Percentiles rank a stretch among this genome's conserved stretches.
phyloP scores from a whole-genome alignment of 1,284 basidiomycete species.

The Lignosus rhinocerotis region DNA sequence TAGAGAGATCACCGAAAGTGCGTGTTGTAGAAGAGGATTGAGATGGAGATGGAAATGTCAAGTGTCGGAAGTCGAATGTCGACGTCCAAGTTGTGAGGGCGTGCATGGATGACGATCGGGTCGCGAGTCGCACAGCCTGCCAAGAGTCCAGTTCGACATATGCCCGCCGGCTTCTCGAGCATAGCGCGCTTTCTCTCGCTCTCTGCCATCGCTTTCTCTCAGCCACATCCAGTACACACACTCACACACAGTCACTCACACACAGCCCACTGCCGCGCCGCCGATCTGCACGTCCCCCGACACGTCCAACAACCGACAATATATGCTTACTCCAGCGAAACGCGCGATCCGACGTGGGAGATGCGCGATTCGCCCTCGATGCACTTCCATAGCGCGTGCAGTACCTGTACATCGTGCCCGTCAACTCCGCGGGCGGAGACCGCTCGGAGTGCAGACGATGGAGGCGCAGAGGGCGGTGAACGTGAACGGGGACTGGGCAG shows the following conservation, averaged over 20 bases:
- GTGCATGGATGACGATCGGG: conserved; percentile 4
- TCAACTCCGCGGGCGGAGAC: neutral
- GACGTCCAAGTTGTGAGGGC: neutral
- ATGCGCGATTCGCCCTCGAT: no score
- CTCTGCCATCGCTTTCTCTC: no score
- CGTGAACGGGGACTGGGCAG: neutral
- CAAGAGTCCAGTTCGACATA: neutral
- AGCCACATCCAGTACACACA: no score
- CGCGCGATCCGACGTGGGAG: no score
- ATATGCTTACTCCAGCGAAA: no score
- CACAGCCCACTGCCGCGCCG: neutral
- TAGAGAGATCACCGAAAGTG: conserved; percentile 20
- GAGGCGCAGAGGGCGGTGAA: neutral
- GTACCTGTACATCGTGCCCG: no score
- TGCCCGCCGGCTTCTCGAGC: neutral
- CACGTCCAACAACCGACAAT: no score
- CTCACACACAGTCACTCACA: neutral
- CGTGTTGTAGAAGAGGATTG: neutral
- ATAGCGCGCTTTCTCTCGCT: neutral
- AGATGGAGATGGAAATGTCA: neutral
- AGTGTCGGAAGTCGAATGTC: neutral
- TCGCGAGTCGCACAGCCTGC: conserved; percentile 1
- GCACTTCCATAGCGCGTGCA: no score
- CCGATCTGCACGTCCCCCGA: neutral
- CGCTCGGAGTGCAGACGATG: neutral